phyloP scores from a whole-genome alignment of 305 asterid genomes.

The Coffea humblotiana region DNA sequence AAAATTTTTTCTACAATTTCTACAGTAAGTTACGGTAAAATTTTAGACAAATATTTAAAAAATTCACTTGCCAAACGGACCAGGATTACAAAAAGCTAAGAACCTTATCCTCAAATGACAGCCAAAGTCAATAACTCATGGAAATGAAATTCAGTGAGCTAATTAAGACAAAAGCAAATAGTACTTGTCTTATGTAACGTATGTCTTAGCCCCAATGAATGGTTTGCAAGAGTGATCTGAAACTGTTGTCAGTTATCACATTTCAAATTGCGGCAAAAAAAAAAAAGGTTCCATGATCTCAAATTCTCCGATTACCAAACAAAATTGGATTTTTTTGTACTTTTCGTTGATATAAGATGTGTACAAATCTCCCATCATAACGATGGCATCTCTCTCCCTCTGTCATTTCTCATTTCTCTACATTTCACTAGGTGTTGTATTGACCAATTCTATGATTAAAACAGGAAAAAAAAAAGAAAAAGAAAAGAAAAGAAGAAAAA shows the following conservation, averaged over 20 bases:
- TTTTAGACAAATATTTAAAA: no score
- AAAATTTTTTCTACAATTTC: no score
- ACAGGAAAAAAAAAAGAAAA: constrained; percentile 1
- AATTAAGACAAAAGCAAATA: constrained; percentile 3
- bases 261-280: neutral
- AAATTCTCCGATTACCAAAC: constrained; percentile 25
- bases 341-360: constrained; percentile 11
- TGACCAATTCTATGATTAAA: constrained; percentile 26
- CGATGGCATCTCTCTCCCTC: neutral
- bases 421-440: constrained; percentile 17
- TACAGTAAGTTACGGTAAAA: no score
- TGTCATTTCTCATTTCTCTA: constrained; percentile 18
- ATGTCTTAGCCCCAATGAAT: neutral
- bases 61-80: no score
- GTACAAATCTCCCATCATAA: constrained; percentile 17
- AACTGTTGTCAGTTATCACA: neutral
- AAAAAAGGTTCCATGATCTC: no score
- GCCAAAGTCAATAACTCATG: neutral
- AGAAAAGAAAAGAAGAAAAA: neutral
- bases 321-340: constrained; percentile 28
- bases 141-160: constrained; percentile 8
- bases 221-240: neutral
- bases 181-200: neutral
- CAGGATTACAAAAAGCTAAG: neutral
- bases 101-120: neutral